phyloP scores from a whole-genome alignment of 2,329 filamentous ascomycete species.

The Aspergillus udagawae region DNA sequence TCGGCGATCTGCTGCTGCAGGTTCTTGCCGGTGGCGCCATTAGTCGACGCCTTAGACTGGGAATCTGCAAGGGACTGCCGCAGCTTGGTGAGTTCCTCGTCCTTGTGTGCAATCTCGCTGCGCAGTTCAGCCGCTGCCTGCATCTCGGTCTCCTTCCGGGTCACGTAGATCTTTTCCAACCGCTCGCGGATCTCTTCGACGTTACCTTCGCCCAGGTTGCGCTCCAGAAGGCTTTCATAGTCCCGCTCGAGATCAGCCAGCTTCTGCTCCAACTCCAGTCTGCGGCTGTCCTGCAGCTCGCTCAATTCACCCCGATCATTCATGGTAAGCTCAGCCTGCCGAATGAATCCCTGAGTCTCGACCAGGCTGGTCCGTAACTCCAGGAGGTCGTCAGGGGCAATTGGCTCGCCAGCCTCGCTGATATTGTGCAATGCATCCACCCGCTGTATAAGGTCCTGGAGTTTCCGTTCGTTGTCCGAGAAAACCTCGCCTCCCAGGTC shows the following conservation, averaged over 20 bases:
- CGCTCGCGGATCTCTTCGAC: constrained; percentile 78
- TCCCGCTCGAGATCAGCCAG: constrained; percentile 72
- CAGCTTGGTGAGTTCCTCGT: constrained; percentile 76
- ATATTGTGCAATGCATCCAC: constrained; percentile 75
- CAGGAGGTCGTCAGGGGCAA: constrained; percentile 76
- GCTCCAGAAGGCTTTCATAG: constrained; percentile 77
- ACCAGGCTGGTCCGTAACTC: constrained; percentile 73
- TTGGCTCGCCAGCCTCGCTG: constrained; percentile 69
- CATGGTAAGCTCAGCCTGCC: constrained; percentile 84
- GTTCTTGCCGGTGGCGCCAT: constrained; percentile 66
- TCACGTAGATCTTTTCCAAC: constrained; percentile 71
- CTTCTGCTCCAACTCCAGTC: constrained; percentile 72
- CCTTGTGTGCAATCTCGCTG: constrained; percentile 69
- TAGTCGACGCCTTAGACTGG: constrained; percentile 50
- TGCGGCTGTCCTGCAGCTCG: constrained; percentile 60
- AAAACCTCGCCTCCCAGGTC: constrained; percentile 90
- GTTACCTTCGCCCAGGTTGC: constrained; percentile 73
- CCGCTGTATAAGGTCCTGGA: constrained; percentile 78
- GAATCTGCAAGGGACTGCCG: constrained; percentile 76
- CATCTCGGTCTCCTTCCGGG: constrained; percentile 68
- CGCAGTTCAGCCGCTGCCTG: constrained; percentile 74
- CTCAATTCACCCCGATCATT: constrained; percentile 65
- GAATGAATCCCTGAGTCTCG: constrained; percentile 86
- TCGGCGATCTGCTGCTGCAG: constrained; percentile 97
- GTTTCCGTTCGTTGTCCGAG: constrained; percentile 83